A percentile compares a stretch with the other conserved stretches of the same genome.
These are phyloP conservation scores for Triticum aestivum DNA, from an alignment of 176 grass and related monocot genomes.

Conservation along the genomic window IWGSC_CS_RefSeq_v2.1 NC_057810.1:29995179-29995678, in stretches of 20 bases:
- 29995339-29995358: not conserved
- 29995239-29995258: not conserved
- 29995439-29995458: not conserved
- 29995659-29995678: too few species aligned
- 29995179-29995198: not conserved
- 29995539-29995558: slow-evolving; percentile 27
- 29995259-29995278: not conserved
- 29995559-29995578: not conserved
- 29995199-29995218: not conserved
- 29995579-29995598: not conserved
- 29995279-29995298: not conserved
- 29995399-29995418: slow-evolving; percentile 27
- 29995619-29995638: too few species aligned
- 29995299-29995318: slow-evolving; percentile 23
- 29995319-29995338: not conserved
- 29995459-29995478: not conserved
- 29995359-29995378: not conserved
- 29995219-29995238: not conserved
- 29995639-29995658: slow-evolving; percentile 24
- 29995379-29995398: not conserved
- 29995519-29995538: not conserved
- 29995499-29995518: not conserved
- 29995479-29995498: too few species aligned
- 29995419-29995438: slow-evolving; percentile 38
- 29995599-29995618: not conserved